These are phyloP conservation scores for Hirschfeldia incana DNA, from an alignment of 345 rosid genomes.

Conservation along the genomic window DNA sequence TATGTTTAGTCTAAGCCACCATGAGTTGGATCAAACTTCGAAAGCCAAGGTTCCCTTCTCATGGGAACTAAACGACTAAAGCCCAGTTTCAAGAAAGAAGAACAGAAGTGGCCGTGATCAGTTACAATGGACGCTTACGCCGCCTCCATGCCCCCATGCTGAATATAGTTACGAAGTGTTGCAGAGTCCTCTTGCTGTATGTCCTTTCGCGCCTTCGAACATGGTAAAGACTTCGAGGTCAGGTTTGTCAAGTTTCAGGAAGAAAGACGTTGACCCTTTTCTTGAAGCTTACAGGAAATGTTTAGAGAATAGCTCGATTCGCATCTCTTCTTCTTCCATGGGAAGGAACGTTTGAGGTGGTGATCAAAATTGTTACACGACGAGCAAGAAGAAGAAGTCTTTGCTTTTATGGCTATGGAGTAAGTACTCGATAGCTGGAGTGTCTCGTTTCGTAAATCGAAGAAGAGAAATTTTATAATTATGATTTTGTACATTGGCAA, in stretches of 20 bases:
- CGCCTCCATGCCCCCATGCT: slow-evolving; percentile 30
- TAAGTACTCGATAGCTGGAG: slow-evolving; percentile 27
- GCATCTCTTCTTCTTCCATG: neutral
- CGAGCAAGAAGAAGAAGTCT: slow-evolving; percentile 24
- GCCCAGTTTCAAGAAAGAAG: slow-evolving; percentile 34
- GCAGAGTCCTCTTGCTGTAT: slow-evolving; percentile 19
- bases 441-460: slow-evolving; percentile 18
- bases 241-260: slow-evolving; percentile 27
- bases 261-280: slow-evolving; percentile 39
- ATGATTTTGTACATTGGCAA: neutral
- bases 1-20: slow-evolving; percentile 29
- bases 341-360: slow-evolving; percentile 4
- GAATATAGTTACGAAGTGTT: slow-evolving; percentile 10
- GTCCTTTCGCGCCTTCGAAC: slow-evolving; percentile 23
- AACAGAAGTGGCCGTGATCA: slow-evolving; percentile 23
- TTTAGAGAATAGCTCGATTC: slow-evolving; percentile 27
- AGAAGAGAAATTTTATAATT: slow-evolving; percentile 1
- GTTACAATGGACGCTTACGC: slow-evolving; percentile 25
- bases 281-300: slow-evolving; percentile 37
- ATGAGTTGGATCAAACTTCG: slow-evolving; percentile 25
- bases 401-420: slow-evolving; percentile 28
- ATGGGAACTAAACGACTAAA: slow-evolving; percentile 26
- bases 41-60: slow-evolving; percentile 38
- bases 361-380: slow-evolving; percentile 10
- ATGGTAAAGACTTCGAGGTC: slow-evolving; percentile 9